Evolutionary conservation across 257 asterid species (phyloP).

Genomic region (Solanum appendiculatum): DNA sequence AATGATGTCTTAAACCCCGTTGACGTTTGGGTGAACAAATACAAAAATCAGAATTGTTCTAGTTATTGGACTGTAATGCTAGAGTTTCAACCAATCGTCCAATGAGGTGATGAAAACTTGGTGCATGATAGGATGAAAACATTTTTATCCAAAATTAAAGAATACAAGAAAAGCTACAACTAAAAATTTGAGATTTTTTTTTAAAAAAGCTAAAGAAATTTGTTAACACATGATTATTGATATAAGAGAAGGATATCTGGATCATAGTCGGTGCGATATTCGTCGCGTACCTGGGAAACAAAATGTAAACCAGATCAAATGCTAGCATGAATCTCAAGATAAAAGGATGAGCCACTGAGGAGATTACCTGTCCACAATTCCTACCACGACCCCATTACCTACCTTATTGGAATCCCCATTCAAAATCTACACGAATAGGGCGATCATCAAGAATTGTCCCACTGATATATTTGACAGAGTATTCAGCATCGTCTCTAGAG

Average conservation of each 20-base stretch:
- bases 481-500: constrained; percentile 88
- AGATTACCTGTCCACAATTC: constrained; percentile 89
- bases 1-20: neutral
- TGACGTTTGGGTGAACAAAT: neutral
- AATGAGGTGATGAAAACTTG: neutral
- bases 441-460: constrained; percentile 98
- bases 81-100: neutral
- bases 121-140: neutral
- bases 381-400: constrained; percentile 98
- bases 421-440: constrained; percentile 95
- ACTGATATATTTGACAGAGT: constrained; percentile 75
- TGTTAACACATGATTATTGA: neutral
- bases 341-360: neutral
- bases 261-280: constrained; percentile 92
- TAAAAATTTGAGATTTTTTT: neutral
- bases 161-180: neutral
- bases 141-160: neutral
- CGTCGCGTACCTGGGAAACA: constrained; percentile 83
- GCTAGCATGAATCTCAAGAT: neutral
- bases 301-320: constrained; percentile 1
- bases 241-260: constrained; percentile 83
- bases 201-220: neutral
- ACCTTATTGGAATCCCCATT: constrained; percentile 97
- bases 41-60: neutral
- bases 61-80: neutral